These are phyloP conservation scores for Acrocalymma vagum DNA, from an alignment of 2,329 filamentous ascomycete genomes.

Conservation along the genomic window DNA sequence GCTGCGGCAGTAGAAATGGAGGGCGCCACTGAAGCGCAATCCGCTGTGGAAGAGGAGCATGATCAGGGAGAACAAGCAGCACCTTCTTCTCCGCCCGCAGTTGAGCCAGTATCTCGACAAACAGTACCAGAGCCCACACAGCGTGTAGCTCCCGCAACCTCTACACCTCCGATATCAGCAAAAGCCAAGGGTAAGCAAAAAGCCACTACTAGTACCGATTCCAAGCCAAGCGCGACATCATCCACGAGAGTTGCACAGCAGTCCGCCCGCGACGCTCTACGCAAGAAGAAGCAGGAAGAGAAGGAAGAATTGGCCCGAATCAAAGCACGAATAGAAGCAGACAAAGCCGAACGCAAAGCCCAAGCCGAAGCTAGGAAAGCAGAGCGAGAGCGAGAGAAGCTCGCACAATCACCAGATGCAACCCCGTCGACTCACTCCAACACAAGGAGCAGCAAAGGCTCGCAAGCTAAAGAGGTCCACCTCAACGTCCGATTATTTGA, in stretches of 20 bases:
- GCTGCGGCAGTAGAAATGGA: constrained; percentile 18
- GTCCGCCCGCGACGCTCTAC: constrained; percentile 57
- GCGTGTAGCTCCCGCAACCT: constrained; percentile 11
- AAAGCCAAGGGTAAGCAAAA: constrained; percentile 52
- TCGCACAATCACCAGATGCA: constrained; percentile 11
- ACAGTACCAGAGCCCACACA: constrained; percentile 6
- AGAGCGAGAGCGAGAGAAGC: constrained; percentile 40
- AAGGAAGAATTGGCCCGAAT: constrained; percentile 75
- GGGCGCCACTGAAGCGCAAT: constrained; percentile 5
- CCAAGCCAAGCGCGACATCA: constrained; percentile 46
- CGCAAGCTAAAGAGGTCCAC: constrained; percentile 40
- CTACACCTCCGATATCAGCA: constrained; percentile 22
- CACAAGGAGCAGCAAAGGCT: constrained; percentile 30
- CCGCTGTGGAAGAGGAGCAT: constrained; percentile 9
- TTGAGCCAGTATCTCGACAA: constrained; percentile 9
- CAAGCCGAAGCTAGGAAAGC: constrained; percentile 42
- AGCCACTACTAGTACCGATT: constrained; percentile 41
- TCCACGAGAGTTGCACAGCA: constrained; percentile 48
- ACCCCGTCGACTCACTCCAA: constrained; percentile 7
- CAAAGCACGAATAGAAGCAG: constrained; percentile 77
- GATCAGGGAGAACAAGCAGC: constrained; percentile 11
- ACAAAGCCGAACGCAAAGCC: constrained; percentile 72
- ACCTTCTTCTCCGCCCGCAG: constrained; percentile 1
- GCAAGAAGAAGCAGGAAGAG: constrained; percentile 69
- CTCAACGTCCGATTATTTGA: constrained; percentile 86